Conservation (phyloP, 345 rosid genomes). For the Iberis pinnata region DNA sequence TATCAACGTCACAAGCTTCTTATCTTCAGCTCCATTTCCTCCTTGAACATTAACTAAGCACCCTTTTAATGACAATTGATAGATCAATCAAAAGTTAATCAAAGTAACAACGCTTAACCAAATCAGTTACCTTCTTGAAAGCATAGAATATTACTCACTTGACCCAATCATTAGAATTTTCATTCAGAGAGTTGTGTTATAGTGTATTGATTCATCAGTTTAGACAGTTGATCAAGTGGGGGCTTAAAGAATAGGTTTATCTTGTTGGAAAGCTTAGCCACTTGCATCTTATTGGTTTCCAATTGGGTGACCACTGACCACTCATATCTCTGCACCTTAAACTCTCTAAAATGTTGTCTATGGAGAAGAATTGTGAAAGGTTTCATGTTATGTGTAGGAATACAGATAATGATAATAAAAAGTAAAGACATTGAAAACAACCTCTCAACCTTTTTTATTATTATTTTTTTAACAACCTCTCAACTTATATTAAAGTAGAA, state of each 20-base stretch:
- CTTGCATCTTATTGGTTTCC: slow-evolving; percentile 15
- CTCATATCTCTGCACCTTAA: no score
- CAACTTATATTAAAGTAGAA: neutral
- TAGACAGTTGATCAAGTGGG: neutral
- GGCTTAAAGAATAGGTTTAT: slow-evolving; percentile 18
- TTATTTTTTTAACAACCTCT: neutral
- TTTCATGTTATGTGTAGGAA: slow-evolving; percentile 18
- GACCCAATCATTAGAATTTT: no score
- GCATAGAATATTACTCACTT: no score
- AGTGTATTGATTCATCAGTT: neutral
- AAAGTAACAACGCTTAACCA: no score
- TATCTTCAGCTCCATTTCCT: no score
- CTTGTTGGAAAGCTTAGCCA: slow-evolving; percentile 28
- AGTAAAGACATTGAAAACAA: slow-evolving; percentile 23
- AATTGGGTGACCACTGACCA: no score
- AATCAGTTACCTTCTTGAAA: no score
- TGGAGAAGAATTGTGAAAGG: slow-evolving; percentile 22
- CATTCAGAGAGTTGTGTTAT: neutral
- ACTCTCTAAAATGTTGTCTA: no score
- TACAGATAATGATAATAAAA: neutral
- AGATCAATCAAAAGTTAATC: no score
- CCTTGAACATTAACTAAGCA: no score
- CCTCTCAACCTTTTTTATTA: slow-evolving; percentile 13
- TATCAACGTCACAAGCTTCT: no score
- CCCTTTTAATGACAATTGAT: no score